Evolutionary conservation across 371 early-diverging fungal species (phyloP), one percentile per base, ranked within the genome.

Genomic region (Mortierella sp.): DNA sequence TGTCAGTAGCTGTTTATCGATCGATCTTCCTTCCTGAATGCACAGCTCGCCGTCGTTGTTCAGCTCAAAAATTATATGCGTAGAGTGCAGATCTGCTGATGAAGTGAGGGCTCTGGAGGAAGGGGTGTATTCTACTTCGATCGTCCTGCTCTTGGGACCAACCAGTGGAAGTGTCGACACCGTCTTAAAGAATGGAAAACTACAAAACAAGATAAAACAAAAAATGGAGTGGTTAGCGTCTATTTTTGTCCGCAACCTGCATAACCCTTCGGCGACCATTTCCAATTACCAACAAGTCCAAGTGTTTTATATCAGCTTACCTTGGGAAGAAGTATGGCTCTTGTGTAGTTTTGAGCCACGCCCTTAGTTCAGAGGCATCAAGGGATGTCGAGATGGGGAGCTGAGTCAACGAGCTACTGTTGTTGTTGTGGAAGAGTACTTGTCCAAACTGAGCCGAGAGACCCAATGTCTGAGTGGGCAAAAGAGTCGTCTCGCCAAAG

Each of bases 161-260:
- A 58, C 40, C 64, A 77, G 31, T 19, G 71, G 74, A 2, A 77
- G 61, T 19, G 68, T 63, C 1, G 77, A 63, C 2, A 81, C 71
- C 7, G 71, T 64, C 47, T 77, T 81, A 66, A 66, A 77, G 63
- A 81, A 81, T n/a, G 82, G 82, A 14, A 81, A 29, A 29, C 82
- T 81, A 48, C 4, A 26, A 6, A 13, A n/a, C n/a, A n/a, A n/a
- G n/a, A n/a, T n/a, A n/a, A 11, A 13, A 39, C 22, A 63, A 16
- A 16, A 2, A 71, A 40, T 0, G 22, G 43, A 10, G 40, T 5
- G 31, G 16, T 58, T 8, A 52, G n/a, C 24, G 13, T 0, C 6
- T 6, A 9, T 5, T 24, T 11, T 22, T 39, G 7, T 50, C n/a
- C 14, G 2, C 6, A 24, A 31, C 34, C 0, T 39, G 8, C 19